phyloP scores from a whole-genome alignment of 1,284 basidiomycete genomes.

The Uromyces viciae-fabae region DNA sequence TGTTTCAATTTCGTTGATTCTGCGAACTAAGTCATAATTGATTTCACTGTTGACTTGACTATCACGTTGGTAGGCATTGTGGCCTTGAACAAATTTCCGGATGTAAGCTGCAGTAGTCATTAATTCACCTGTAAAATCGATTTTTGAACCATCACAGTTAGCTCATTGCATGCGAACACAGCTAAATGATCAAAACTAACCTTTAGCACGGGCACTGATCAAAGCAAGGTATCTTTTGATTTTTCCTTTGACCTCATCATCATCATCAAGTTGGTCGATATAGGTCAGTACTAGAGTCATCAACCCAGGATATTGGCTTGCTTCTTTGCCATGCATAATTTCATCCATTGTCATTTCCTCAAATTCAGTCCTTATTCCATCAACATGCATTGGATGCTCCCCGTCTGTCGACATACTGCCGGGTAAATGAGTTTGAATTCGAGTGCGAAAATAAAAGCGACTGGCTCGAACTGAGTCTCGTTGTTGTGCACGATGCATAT shows the following conservation, averaged over 20 bases:
- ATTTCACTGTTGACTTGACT: conserved; percentile 85
- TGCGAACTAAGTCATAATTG: conserved; percentile 87
- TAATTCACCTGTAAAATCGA: conserved; percentile 63
- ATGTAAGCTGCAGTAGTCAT: conserved; percentile 90
- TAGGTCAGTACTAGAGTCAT: conserved; percentile 80
- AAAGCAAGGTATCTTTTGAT: conserved; percentile 76
- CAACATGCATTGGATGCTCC: conserved; percentile 58
- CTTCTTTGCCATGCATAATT: conserved; percentile 78
- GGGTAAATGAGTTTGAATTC: conserved; percentile 54
- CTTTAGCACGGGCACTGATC: conserved; percentile 72
- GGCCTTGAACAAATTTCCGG: conserved; percentile 78
- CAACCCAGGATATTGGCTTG: conserved; percentile 70
- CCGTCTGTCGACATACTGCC: conserved; percentile 47
- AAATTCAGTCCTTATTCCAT: conserved; percentile 61
- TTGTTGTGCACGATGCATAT: conserved; percentile 84
- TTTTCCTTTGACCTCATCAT: conserved; percentile 63
- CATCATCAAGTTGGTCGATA: conserved; percentile 79
- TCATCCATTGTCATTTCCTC: conserved; percentile 88
- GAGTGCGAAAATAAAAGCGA: conserved; percentile 83
- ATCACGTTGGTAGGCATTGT: conserved; percentile 85
- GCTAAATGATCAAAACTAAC: conserved; percentile 58
- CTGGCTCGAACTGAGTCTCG: conserved; percentile 70
- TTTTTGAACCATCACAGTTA: background rate
- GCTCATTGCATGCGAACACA: background rate
- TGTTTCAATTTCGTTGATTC: conserved; percentile 74